Evolutionary conservation across 2,329 filamentous ascomycete species (phyloP).

Genomic region (Neurospora sp.): DNA sequence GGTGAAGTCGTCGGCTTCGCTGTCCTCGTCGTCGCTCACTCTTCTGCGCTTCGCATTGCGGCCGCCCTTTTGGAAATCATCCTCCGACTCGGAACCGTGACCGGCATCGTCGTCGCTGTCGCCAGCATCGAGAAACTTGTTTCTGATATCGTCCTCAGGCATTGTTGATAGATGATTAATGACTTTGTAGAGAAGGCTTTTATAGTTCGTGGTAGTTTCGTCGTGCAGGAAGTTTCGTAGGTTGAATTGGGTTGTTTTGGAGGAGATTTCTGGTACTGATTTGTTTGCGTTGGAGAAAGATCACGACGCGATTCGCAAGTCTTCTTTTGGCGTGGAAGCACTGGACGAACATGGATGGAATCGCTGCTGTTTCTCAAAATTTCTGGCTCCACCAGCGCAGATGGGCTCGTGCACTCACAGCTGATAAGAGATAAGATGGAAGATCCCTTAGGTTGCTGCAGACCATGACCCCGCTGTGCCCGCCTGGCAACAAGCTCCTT

Average conservation of each 20-base stretch:
- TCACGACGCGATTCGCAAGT: neutral
- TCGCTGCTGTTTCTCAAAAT: neutral
- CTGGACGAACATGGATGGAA: neutral
- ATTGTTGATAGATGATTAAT: neutral
- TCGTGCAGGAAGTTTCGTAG: neutral
- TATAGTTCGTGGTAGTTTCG: neutral
- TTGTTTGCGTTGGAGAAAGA: neutral
- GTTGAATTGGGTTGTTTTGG: neutral
- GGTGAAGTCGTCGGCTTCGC: constrained; percentile 27
- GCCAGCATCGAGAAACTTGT: constrained; percentile 56
- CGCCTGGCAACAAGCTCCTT: neutral
- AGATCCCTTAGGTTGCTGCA: neutral
- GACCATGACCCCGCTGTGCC: neutral
- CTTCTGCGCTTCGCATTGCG: constrained; percentile 54
- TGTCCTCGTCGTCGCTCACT: constrained; percentile 34
- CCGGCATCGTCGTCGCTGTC: constrained; percentile 50
- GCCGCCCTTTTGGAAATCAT: constrained; percentile 57
- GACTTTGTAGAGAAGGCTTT: neutral
- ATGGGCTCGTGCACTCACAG: neutral
- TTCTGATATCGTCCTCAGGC: constrained; percentile 61
- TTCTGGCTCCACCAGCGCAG: neutral
- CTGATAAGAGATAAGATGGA: neutral
- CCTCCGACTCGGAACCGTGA: constrained; percentile 57
- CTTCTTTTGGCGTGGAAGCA: neutral
- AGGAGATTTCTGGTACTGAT: neutral